These are phyloP conservation scores for Misopates orontium DNA, from an alignment of 257 asterid genomes.

Conservation along the genomic window DNA sequence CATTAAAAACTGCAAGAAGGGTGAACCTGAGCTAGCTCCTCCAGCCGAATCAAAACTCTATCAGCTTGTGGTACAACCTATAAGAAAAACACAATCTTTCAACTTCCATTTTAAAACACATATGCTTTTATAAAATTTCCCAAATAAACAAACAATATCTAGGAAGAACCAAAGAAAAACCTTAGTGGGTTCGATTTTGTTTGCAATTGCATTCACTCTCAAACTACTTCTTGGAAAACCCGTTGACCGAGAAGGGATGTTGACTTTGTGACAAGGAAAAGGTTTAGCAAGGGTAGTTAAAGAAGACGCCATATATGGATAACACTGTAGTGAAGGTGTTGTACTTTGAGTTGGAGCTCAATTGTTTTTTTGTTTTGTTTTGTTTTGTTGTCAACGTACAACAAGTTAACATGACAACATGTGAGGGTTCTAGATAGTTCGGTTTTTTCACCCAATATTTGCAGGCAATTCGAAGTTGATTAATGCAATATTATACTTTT, in stretches of 20 bases:
- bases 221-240: conserved; percentile 45
- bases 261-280: conserved; percentile 33
- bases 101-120: neutral
- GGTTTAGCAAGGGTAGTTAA: conserved; percentile 49
- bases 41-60: conserved; percentile 79
- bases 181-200: conserved; percentile 75
- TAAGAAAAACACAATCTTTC: neutral
- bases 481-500: too few relatives aligned
- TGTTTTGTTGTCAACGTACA: too few relatives aligned
- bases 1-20: too few relatives aligned
- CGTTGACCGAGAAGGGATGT: conserved; percentile 38
- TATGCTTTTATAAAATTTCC: neutral
- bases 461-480: too few relatives aligned
- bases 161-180: conserved; percentile 27
- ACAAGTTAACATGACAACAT: too few relatives aligned
- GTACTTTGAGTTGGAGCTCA: conserved; percentile 12
- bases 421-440: too few relatives aligned
- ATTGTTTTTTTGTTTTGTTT: neutral
- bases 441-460: too few relatives aligned
- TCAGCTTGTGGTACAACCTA: conserved; percentile 95
- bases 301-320: conserved; percentile 61
- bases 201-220: conserved; percentile 65
- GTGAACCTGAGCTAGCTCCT: conserved; percentile 69
- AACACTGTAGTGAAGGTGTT: conserved; percentile 13
- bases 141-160: neutral